Evolutionary conservation across 371 early-diverging fungal genomes (phyloP).

Genomic region (Encephalitozoon cuniculi): DNA sequence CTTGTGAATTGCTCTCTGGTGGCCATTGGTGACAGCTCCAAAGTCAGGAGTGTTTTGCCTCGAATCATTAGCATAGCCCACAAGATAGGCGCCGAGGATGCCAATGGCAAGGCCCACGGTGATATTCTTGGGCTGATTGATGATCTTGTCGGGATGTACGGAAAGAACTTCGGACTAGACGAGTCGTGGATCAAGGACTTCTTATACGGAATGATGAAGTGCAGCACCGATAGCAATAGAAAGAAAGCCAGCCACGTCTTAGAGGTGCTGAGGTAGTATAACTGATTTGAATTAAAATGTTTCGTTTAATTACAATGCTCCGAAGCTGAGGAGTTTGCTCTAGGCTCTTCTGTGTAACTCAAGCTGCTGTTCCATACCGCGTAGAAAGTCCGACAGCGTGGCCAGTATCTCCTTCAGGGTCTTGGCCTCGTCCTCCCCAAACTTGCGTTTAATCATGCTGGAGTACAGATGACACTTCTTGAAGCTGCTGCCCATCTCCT

Average conservation of each 20-base stretch:
- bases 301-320: background rate
- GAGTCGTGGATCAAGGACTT: conserved; percentile 30
- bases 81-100: background rate
- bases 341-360: background rate
- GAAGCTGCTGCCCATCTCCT: background rate
- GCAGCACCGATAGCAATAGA: background rate
- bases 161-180: conserved; percentile 18
- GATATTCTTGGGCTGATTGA: conserved; percentile 6
- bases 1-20: conserved; percentile 37
- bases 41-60: background rate
- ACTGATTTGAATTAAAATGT: background rate
- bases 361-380: background rate
- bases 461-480: conserved; percentile 5
- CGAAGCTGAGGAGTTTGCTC: background rate
- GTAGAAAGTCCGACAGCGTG: conserved; percentile 1
- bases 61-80: conserved; percentile 14
- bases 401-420: background rate
- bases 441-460: conserved; percentile 25
- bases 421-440: conserved; percentile 27
- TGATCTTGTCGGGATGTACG: conserved; percentile 22
- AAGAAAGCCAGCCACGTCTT: background rate
- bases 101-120: background rate
- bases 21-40: conserved; percentile 15
- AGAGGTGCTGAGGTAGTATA: background rate
- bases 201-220: background rate